Conservation (phyloP, 2,329 filamentous ascomycete genomes). For the Dryadomyces quercivorus region DNA sequence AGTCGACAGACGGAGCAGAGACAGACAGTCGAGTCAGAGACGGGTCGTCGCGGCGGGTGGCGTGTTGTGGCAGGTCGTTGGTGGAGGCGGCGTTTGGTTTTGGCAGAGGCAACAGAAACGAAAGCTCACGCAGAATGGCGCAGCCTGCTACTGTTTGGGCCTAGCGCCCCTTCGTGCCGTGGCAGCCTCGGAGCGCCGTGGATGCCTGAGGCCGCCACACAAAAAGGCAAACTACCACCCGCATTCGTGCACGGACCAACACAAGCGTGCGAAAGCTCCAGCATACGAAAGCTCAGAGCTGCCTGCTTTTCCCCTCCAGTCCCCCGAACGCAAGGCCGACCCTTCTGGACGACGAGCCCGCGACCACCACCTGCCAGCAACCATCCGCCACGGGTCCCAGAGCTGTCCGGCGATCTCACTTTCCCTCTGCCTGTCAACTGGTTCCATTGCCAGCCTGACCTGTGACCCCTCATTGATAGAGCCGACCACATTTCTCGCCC, state of each 20-base stretch:
- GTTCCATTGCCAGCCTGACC: no score
- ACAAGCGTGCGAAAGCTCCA: neutral
- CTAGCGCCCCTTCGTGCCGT: neutral
- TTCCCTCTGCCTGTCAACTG: neutral
- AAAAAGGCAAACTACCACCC: no score
- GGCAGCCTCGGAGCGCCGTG: neutral
- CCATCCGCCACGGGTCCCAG: neutral
- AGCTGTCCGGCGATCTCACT: neutral
- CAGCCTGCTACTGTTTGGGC: neutral
- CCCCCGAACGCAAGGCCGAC: no score
- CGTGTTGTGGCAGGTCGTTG: neutral
- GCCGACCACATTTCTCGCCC: no score
- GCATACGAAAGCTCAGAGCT: constrained; percentile 14
- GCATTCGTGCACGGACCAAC: constrained; percentile 5
- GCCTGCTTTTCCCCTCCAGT: constrained; percentile 7
- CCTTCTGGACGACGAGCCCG: neutral
- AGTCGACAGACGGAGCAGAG: no score
- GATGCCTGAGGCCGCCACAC: constrained; percentile 4
- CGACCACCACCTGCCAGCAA: neutral
- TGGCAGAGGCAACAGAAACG: neutral
- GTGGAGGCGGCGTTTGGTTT: neutral
- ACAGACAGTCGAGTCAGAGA: no score
- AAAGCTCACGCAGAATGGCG: neutral
- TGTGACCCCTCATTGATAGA: no score
- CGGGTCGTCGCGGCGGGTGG: neutral